Percentiles rank a stretch among this genome's conserved stretches.
Conservation (phyloP, 805 yeast species). For the Sugiyamaella floridensis region DNA sequence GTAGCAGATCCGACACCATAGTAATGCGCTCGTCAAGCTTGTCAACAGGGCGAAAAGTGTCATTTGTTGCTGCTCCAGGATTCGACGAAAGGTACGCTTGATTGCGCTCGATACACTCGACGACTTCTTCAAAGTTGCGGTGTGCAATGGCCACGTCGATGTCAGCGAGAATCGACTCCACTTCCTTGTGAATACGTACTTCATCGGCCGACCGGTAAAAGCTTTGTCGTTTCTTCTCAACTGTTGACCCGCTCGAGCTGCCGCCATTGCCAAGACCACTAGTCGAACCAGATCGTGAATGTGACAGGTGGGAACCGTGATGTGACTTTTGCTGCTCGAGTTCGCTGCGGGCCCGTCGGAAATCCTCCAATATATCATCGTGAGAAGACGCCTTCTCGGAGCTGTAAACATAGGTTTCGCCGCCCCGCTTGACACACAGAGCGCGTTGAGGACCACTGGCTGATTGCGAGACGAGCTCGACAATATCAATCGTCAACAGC, state of each 20-base stretch:
- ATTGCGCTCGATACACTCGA: constrained; percentile 23
- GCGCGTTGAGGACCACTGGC: constrained; percentile 22
- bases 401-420: constrained; percentile 40
- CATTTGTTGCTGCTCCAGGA: neutral
- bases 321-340: constrained; percentile 4
- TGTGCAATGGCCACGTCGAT: constrained; percentile 63
- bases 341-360: constrained; percentile 14
- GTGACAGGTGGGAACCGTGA: neutral
- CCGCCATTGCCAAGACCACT: neutral
- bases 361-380: constrained; percentile 13
- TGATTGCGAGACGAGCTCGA: constrained; percentile 33
- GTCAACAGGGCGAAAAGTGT: constrained; percentile 1
- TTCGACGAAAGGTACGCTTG: neutral
- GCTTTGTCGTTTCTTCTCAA: neutral
- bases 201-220: neutral
- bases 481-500: constrained; percentile 49
- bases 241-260: neutral
- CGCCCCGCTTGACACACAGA: constrained; percentile 43
- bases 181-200: constrained; percentile 38
- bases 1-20: constrained; percentile 29
- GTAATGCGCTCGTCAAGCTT: constrained; percentile 23
- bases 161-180: constrained; percentile 61
- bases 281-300: constrained; percentile 3
- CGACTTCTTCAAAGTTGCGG: constrained; percentile 43
- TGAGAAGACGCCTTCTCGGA: constrained; percentile 19